Evolutionary conservation across 1,284 basidiomycete species (phyloP).

Genomic region (Malassezia yamatoensis): DNA sequence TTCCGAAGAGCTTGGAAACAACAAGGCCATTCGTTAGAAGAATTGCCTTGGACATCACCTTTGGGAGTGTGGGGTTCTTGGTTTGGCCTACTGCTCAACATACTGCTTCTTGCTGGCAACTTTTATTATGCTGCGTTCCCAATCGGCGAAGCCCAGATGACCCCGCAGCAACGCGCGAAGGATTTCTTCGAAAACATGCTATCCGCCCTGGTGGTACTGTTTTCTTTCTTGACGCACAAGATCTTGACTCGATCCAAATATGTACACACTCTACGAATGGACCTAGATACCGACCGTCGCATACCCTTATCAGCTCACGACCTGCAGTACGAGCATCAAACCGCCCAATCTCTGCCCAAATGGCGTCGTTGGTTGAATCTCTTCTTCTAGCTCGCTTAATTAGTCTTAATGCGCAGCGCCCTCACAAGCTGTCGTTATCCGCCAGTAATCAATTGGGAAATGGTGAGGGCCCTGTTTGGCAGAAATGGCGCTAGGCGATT

Average conservation of each 20-base stretch:
- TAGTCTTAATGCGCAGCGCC: too few relatives aligned
- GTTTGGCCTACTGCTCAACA: slow-evolving; percentile 48
- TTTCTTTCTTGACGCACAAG: slow-evolving; percentile 19
- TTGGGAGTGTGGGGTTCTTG: slow-evolving; percentile 51
- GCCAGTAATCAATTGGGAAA: too few relatives aligned
- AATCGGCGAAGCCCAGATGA: slow-evolving; percentile 35
- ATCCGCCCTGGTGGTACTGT: slow-evolving; percentile 36
- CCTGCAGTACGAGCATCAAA: slow-evolving; percentile 30
- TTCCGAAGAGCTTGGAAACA: slow-evolving; percentile 49
- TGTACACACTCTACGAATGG: slow-evolving; percentile 30
- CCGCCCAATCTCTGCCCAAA: slow-evolving; percentile 17
- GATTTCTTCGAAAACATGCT: slow-evolving; percentile 52
- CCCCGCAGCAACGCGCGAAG: slow-evolving; percentile 38
- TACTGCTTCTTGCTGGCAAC: slow-evolving; percentile 25
- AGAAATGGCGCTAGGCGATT: too few relatives aligned
- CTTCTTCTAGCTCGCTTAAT: slow-evolving; percentile 24
- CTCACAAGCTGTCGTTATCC: too few relatives aligned
- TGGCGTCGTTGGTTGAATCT: slow-evolving; percentile 27
- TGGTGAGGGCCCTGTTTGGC: too few relatives aligned
- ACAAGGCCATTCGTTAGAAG: slow-evolving; percentile 51
- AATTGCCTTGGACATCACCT: slow-evolving; percentile 52
- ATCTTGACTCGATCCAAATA: slow-evolving; percentile 20
- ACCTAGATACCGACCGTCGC: slow-evolving; percentile 35
- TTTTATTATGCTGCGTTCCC: slow-evolving; percentile 34
- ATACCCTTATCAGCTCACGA: slow-evolving; percentile 32